phyloP scores from a whole-genome alignment of 805 yeast species.

The Metschnikowia hibisci region DNA sequence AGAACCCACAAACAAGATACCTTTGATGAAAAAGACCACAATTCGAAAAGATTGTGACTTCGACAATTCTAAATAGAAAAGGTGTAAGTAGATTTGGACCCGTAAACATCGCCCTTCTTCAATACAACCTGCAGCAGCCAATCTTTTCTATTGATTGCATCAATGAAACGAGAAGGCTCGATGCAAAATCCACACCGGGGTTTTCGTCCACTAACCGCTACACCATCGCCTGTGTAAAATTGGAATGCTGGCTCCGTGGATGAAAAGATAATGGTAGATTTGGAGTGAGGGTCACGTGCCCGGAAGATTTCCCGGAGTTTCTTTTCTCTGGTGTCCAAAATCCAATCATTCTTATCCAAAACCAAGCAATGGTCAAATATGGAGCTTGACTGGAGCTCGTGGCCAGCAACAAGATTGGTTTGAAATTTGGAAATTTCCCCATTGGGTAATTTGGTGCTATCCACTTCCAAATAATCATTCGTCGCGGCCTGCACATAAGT shows the following conservation, averaged over 20 bases:
- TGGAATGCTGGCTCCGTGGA: constrained; percentile 69
- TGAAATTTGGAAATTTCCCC: constrained; percentile 31
- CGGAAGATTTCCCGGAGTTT: constrained; percentile 36
- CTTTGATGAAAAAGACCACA: too few relatives aligned
- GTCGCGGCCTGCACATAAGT: constrained; percentile 33
- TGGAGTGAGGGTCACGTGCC: constrained; percentile 44
- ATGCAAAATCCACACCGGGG: constrained; percentile 55
- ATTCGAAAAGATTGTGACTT: too few relatives aligned
- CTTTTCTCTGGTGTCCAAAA: constrained; percentile 46
- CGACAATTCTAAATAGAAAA: background rate
- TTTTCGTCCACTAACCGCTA: constrained; percentile 30
- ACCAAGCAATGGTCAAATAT: constrained; percentile 47
- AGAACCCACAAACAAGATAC: too few relatives aligned
- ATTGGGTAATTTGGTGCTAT: constrained; percentile 39
- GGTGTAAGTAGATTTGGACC: constrained; percentile 40
- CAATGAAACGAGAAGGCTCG: constrained; percentile 57
- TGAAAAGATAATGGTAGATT: constrained; percentile 37
- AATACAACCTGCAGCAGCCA: constrained; percentile 48
- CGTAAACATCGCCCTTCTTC: constrained; percentile 50
- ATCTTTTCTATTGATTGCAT: constrained; percentile 46
- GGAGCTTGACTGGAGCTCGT: constrained; percentile 1
- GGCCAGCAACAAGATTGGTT: constrained; percentile 21
- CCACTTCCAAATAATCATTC: constrained; percentile 41
- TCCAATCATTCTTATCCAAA: constrained; percentile 30
- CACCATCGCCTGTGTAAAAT: constrained; percentile 58